A percentile compares a stretch with the other conserved stretches of the same genome.
These are phyloP conservation scores for Puccinia sorghi DNA, from an alignment of 1,284 basidiomycete genomes.

Conservation along the genomic window DNA sequence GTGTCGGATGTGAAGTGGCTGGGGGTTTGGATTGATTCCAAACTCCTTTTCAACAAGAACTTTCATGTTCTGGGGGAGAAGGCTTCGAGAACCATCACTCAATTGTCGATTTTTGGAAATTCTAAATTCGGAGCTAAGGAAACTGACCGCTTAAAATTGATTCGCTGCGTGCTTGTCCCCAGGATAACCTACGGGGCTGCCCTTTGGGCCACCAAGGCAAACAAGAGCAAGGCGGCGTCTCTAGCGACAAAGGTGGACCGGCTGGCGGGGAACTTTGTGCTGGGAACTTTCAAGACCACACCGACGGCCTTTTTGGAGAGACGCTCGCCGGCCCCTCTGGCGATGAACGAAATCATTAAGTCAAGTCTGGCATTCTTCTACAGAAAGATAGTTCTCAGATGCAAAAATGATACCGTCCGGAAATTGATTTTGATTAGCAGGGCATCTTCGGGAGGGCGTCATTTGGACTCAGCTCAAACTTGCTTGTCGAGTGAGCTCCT, in stretches of 20 bases:
- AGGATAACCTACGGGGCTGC: neutral
- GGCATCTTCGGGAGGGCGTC: neutral
- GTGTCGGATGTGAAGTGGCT: neutral
- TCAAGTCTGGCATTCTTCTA: neutral
- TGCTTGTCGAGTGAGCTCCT: neutral
- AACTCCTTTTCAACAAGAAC: neutral
- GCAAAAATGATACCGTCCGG: neutral
- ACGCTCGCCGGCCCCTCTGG: neutral
- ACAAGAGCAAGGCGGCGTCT: neutral
- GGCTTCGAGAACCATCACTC: neutral
- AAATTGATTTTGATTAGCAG: neutral
- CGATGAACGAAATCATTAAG: neutral
- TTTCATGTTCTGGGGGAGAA: neutral
- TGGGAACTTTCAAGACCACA: neutral
- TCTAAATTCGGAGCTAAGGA: neutral
- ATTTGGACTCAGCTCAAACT: neutral
- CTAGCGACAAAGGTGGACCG: neutral
- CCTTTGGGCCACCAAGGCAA: neutral
- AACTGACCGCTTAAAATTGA: neutral
- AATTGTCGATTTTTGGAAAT: neutral
- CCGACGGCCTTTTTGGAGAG: neutral
- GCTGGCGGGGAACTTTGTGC: neutral
- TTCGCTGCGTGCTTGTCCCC: neutral
- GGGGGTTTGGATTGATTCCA: neutral
- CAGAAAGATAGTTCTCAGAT: neutral